phyloP scores from a whole-genome alignment of 495 filamentous ascomycete species.

The Aspergillus nanangensis region DNA sequence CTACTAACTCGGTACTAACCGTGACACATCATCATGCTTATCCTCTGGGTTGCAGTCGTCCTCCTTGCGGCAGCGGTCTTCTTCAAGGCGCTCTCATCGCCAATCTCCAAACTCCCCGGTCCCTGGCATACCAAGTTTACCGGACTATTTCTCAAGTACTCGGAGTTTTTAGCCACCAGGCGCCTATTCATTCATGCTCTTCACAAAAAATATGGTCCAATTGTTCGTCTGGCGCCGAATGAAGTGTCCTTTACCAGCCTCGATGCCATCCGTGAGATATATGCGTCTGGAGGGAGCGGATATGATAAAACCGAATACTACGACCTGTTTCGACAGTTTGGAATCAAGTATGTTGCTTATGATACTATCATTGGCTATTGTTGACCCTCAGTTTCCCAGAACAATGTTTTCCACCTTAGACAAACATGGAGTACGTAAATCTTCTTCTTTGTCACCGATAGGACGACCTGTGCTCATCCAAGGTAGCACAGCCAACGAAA shows the following conservation, averaged over 20 bases:
- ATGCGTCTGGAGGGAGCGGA: slow-evolving; percentile 58
- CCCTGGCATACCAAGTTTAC: slow-evolving; percentile 50
- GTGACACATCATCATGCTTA: too few relatives aligned
- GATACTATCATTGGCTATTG: slow-evolving; percentile 2
- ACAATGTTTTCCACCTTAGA: slow-evolving; percentile 59
- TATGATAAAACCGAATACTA: slow-evolving; percentile 69
- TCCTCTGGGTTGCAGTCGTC: too few relatives aligned
- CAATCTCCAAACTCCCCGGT: slow-evolving; percentile 48
- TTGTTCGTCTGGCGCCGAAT: slow-evolving; percentile 53
- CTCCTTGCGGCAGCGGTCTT: too few relatives aligned
- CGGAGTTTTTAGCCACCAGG: slow-evolving; percentile 51
- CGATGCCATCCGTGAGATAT: slow-evolving; percentile 61
- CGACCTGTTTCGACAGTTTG: slow-evolving; percentile 56
- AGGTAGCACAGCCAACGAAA: slow-evolving; percentile 54
- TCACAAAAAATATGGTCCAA: slow-evolving; percentile 52
- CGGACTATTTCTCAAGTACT: slow-evolving; percentile 48
- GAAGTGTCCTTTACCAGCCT: slow-evolving; percentile 58
- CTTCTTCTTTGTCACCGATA: too few relatives aligned
- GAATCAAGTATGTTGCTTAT: slow-evolving; percentile 35
- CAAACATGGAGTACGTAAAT: slow-evolving; percentile 44
- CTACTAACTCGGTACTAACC: too few relatives aligned
- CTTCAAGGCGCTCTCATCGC: too few relatives aligned
- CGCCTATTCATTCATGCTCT: slow-evolving; percentile 51
- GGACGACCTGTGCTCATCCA: neutral
- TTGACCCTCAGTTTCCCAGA: slow-evolving; percentile 16